These are phyloP conservation scores for Nectriaceae sp. DNA, from an alignment of 2,329 filamentous ascomycete genomes.

Conservation along the genomic window DNA sequence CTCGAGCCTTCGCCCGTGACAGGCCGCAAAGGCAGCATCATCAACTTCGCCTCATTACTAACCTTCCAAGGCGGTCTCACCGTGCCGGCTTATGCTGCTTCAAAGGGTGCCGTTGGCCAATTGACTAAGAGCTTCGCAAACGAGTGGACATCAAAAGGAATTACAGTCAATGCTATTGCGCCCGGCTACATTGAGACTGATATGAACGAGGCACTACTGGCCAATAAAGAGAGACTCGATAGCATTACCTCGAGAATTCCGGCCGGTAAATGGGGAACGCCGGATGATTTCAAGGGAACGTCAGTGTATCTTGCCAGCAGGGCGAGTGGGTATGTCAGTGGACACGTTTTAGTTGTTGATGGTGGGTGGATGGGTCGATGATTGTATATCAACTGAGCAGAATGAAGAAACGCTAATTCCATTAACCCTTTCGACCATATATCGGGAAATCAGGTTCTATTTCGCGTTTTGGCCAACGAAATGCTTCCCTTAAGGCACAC, in stretches of 20 bases:
- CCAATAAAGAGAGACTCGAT: slow-evolving; percentile 67
- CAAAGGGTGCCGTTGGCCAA: slow-evolving; percentile 83
- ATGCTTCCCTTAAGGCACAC: too few relatives aligned
- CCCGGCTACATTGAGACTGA: slow-evolving; percentile 93
- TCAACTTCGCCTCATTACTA: slow-evolving; percentile 83
- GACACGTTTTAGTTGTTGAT: slow-evolving; percentile 81
- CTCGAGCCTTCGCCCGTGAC: slow-evolving; percentile 49
- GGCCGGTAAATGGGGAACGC: slow-evolving; percentile 77
- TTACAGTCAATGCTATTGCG: slow-evolving; percentile 86
- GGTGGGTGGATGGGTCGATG: slow-evolving; percentile 91
- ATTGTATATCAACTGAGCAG: too few relatives aligned
- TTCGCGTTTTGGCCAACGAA: too few relatives aligned
- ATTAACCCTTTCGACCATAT: too few relatives aligned
- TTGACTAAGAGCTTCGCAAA: slow-evolving; percentile 84
- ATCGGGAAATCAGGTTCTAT: too few relatives aligned
- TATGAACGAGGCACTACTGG: slow-evolving; percentile 84
- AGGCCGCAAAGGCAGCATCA: slow-evolving; percentile 68
- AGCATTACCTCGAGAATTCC: slow-evolving; percentile 82
- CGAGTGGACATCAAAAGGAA: slow-evolving; percentile 78
- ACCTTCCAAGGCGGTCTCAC: slow-evolving; percentile 86
- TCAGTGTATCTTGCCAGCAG: slow-evolving; percentile 75
- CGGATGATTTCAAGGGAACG: slow-evolving; percentile 86
- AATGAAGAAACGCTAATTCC: too few relatives aligned
- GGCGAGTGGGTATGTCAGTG: slow-evolving; percentile 80
- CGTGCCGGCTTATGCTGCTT: slow-evolving; percentile 84